Evolutionary conservation across 2,329 filamentous ascomycete genomes (phyloP).

Genomic region (Chrysoporthe puriensis): DNA sequence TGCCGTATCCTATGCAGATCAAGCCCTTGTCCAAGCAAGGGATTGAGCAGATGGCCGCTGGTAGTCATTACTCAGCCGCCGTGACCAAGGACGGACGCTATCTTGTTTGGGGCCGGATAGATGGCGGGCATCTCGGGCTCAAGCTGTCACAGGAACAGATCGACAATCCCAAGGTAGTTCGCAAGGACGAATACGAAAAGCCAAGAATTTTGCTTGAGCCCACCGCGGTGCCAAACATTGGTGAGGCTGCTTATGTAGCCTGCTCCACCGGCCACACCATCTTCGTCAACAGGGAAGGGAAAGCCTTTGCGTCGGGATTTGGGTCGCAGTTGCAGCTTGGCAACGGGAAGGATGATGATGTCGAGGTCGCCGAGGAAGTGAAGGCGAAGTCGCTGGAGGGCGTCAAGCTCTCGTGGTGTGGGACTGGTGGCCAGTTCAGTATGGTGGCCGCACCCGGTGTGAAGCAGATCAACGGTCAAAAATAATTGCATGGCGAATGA

Average conservation of each 20-base stretch:
- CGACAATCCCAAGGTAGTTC: conserved; percentile 47
- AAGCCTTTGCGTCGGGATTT: conserved; percentile 70
- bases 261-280: conserved; percentile 67
- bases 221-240: conserved; percentile 55
- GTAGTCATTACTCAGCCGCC: conserved; percentile 63
- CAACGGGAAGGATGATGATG: conserved; percentile 64
- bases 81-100: conserved; percentile 40
- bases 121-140: conserved; percentile 47
- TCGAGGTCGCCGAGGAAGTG: conserved; percentile 63
- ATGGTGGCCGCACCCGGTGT: conserved; percentile 29
- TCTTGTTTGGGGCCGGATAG: conserved; percentile 45
- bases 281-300: conserved; percentile 60
- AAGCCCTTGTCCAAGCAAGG: conserved; percentile 54
- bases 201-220: conserved; percentile 66
- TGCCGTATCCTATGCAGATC: conserved; percentile 59
- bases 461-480: conserved; percentile 13
- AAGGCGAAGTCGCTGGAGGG: conserved; percentile 48
- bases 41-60: conserved; percentile 59
- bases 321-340: conserved; percentile 69
- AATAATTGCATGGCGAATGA: conserved; percentile 25
- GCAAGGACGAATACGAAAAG: conserved; percentile 58
- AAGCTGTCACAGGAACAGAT: conserved; percentile 53
- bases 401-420: conserved; percentile 62
- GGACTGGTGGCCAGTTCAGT: conserved; percentile 64
- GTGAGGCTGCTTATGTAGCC: conserved; percentile 49